These are phyloP conservation scores for Pleomassaria siparia DNA, from an alignment of 2,329 filamentous ascomycete genomes.

Conservation along the genomic window DNA sequence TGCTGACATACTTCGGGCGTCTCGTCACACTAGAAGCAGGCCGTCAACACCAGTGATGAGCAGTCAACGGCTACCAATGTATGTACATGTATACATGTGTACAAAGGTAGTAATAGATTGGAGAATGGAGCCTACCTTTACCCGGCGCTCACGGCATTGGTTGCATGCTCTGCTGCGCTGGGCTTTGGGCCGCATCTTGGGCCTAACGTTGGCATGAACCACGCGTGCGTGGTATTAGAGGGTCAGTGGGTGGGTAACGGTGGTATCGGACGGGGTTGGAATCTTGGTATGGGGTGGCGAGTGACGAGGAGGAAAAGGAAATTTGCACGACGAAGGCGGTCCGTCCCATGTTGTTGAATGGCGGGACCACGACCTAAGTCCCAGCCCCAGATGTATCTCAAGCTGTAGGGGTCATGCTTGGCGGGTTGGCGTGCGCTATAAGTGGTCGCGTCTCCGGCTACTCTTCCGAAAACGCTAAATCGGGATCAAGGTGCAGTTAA, in stretches of 20 bases:
- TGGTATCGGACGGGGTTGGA: neutral
- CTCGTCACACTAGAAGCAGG: slow-evolving; percentile 32
- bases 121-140: slow-evolving; percentile 26
- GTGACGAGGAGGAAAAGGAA: slow-evolving; percentile 12
- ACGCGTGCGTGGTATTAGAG: too few species aligned
- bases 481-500: neutral
- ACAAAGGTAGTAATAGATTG: neutral
- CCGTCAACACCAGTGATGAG: neutral
- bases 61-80: neutral
- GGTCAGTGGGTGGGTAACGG: too few species aligned
- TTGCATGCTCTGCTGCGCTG: slow-evolving; percentile 38
- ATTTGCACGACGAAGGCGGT: slow-evolving; percentile 16
- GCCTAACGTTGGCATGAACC: too few species aligned
- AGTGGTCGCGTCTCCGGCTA: neutral
- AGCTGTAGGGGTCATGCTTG: slow-evolving; percentile 3
- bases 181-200: slow-evolving; percentile 24
- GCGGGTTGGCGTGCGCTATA: slow-evolving; percentile 1
- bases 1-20: slow-evolving; percentile 31
- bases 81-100: neutral
- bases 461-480: neutral
- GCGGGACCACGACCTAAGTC: neutral
- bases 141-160: slow-evolving; percentile 38
- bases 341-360: slow-evolving; percentile 9
- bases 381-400: too few species aligned
- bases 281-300: neutral